Percentiles rank a stretch among this genome's conserved stretches.
Conservation (phyloP, 345 rosid species). For the Salix koriyanagi region DNA sequence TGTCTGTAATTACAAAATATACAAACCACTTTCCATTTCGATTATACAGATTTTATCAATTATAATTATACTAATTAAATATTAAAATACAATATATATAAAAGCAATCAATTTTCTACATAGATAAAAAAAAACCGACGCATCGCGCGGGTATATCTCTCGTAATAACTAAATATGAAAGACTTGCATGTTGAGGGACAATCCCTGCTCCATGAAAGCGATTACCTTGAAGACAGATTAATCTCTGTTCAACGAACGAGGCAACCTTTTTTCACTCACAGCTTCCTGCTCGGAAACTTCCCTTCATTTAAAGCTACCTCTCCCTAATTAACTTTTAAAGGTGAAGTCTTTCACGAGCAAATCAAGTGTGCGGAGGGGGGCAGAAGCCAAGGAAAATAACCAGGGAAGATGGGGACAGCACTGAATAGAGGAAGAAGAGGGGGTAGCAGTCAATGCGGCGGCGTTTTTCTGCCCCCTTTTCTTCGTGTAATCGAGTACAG, state of each 20-base stretch:
- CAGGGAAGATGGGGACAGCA: neutral
- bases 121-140: no score
- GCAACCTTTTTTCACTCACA: neutral
- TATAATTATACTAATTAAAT: no score
- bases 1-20: no score
- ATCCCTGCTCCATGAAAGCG: neutral
- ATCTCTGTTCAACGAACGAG: neutral
- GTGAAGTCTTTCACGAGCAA: neutral
- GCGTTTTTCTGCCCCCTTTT: conserved; percentile 26
- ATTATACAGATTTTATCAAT: no score
- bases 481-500: conserved; percentile 43
- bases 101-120: no score
- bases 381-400: neutral
- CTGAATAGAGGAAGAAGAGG: neutral
- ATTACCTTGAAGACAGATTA: neutral
- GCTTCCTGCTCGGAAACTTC: neutral
- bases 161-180: no score
- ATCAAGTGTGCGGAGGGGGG: neutral
- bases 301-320: neutral
- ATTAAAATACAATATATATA: no score
- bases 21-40: no score
- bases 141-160: no score
- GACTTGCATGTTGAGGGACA: neutral
- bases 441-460: conserved; percentile 39
- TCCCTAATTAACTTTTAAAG: neutral